Conservation (phyloP, 257 asterid genomes). For the Linderniella brevidens region DNA sequence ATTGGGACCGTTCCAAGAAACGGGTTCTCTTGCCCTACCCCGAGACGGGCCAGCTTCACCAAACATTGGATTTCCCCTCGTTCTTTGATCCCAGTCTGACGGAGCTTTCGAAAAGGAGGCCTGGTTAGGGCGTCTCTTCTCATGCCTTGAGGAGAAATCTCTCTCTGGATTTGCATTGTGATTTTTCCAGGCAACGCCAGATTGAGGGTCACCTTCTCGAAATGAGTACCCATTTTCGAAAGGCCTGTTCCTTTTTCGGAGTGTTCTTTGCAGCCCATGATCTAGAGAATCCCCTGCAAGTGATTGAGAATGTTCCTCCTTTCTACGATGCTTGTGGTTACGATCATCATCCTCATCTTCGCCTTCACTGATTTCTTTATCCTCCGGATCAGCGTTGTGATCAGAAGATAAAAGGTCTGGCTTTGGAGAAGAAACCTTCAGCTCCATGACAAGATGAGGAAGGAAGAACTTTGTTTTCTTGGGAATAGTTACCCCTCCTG, state of each 20-base stretch:
- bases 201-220: constrained; percentile 49
- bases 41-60: constrained; percentile 40
- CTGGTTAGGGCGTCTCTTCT: constrained; percentile 36
- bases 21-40: constrained; percentile 67
- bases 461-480: no score
- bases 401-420: constrained; percentile 53
- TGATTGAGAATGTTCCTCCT: constrained; percentile 56
- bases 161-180: constrained; percentile 26
- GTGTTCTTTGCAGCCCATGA: constrained; percentile 42
- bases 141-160: constrained; percentile 41
- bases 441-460: constrained; percentile 39
- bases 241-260: constrained; percentile 55
- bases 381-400: constrained; percentile 56
- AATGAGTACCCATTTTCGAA: constrained; percentile 57
- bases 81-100: constrained; percentile 42
- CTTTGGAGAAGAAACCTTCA: constrained; percentile 53
- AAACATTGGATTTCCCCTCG: constrained; percentile 30
- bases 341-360: constrained; percentile 99
- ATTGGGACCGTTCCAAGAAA: constrained; percentile 41
- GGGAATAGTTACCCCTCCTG: no score
- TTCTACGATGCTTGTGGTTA: constrained; percentile 89
- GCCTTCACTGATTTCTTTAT: constrained; percentile 84
- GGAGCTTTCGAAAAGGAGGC: constrained; percentile 44
- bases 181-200: constrained; percentile 37
- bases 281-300: constrained; percentile 51